Evolutionary conservation across 1,284 basidiomycete species (phyloP).

Genomic region (Cystobasidium pallidum): DNA sequence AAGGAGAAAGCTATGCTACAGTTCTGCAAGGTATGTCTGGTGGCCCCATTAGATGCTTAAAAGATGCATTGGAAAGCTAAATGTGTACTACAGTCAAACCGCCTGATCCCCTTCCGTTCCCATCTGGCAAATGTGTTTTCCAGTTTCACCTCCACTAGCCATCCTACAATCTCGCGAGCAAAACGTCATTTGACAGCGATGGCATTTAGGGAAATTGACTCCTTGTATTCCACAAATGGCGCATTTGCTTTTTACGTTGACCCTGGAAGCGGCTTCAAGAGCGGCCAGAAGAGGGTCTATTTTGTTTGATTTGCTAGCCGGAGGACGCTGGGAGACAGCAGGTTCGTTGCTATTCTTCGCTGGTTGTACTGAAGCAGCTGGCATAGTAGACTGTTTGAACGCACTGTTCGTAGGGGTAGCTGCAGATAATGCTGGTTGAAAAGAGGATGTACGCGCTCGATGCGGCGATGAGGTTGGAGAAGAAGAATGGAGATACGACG

Average conservation of each 20-base stretch:
- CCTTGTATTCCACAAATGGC: conserved; percentile 49
- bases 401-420: background rate
- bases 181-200: conserved; percentile 31
- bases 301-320: conserved; percentile 12
- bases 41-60: background rate
- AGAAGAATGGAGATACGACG: conserved; percentile 14
- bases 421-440: background rate
- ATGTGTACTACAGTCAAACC: too few relatives aligned
- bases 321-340: background rate
- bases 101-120: background rate
- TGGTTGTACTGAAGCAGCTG: background rate
- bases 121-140: conserved; percentile 14
- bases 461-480: background rate
- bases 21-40: background rate
- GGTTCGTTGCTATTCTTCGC: background rate
- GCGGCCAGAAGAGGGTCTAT: conserved; percentile 52
- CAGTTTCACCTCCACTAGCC: conserved; percentile 20
- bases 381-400: background rate
- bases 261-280: conserved; percentile 47
- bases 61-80: too few relatives aligned
- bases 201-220: conserved; percentile 47
- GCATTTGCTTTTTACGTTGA: conserved; percentile 50
- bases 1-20: conserved; percentile 21
- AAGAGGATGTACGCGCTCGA: background rate
- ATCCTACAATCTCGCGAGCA: conserved; percentile 41